A percentile compares a stretch with the other conserved stretches of the same genome.
phyloP scores from a whole-genome alignment of 2,329 filamentous ascomycete species.

The Cadophora sp. region DNA sequence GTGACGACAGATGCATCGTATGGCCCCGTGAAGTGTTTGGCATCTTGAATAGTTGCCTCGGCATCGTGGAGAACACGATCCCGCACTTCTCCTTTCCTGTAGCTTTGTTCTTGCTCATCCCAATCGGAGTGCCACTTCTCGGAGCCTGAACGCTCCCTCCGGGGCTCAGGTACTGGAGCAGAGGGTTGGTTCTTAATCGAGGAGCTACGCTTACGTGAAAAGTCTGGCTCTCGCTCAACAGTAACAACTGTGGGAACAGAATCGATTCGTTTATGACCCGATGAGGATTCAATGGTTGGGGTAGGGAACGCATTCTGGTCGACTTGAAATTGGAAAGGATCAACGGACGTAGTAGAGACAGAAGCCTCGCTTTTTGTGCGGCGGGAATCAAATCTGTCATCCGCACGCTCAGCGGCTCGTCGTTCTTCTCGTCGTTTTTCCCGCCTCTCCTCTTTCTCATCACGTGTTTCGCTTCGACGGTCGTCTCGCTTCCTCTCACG shows the following conservation, averaged over 20 bases:
- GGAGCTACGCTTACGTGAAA: conserved; percentile 37
- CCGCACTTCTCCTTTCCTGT: conserved; percentile 25
- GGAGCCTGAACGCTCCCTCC: conserved; percentile 24
- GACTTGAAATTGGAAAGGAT: conserved; percentile 67
- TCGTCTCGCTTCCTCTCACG: conserved; percentile 40
- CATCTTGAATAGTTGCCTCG: conserved; percentile 52
- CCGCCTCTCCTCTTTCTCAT: conserved; percentile 45
- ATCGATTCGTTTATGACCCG: conserved; percentile 30
- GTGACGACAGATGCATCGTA: conserved; percentile 54
- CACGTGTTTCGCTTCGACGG: conserved; percentile 39
- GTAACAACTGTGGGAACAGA: conserved; percentile 55
- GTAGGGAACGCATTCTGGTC: conserved; percentile 58
- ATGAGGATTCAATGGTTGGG: conserved; percentile 45
- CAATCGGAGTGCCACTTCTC: neutral
- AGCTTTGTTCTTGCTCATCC: conserved; percentile 29
- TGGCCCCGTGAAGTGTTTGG: conserved; percentile 56
- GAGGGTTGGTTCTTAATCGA: conserved; percentile 36
- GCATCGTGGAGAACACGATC: conserved; percentile 48
- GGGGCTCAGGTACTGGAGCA: conserved; percentile 27
- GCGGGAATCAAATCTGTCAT: conserved; percentile 24
- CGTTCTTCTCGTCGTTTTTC: conserved; percentile 44
- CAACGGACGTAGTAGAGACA: conserved; percentile 46
- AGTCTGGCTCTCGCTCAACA: conserved; percentile 59
- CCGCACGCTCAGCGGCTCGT: conserved; percentile 21
- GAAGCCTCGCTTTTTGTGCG: conserved; percentile 42